Percentiles rank a stretch among this genome's conserved stretches.
Evolutionary conservation across 2,329 filamentous ascomycete species (phyloP).

Genomic region (Rhinocladiella similis): DNA sequence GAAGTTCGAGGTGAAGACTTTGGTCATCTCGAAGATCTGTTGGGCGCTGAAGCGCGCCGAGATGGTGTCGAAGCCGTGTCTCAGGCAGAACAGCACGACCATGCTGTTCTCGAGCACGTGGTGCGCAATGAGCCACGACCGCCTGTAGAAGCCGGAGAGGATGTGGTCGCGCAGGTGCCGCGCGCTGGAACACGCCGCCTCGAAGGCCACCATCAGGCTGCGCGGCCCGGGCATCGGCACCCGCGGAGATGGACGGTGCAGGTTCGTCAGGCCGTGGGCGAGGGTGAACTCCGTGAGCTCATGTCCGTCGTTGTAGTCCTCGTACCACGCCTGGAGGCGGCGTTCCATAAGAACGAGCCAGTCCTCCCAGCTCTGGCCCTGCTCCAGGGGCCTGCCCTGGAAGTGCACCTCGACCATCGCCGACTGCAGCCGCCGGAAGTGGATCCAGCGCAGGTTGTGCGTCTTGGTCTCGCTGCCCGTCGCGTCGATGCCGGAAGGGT

Average conservation of each 20-base stretch:
- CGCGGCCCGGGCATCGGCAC: conserved; percentile 27
- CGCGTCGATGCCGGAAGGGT: conserved; percentile 27
- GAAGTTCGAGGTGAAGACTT: conserved; percentile 36
- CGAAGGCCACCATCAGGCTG: conserved; percentile 32
- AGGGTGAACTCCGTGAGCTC: conserved; percentile 30
- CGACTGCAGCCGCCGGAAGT: conserved; percentile 31
- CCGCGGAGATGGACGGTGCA: conserved; percentile 31
- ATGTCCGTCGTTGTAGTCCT: conserved; percentile 31
- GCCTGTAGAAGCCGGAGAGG: conserved; percentile 30
- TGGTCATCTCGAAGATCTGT: conserved; percentile 37
- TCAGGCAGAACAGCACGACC: conserved; percentile 35
- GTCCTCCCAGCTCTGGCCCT: conserved; percentile 31
- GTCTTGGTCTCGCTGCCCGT: conserved; percentile 30
- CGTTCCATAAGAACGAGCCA: conserved; percentile 32
- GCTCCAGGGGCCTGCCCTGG: conserved; percentile 30
- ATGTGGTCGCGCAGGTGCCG: conserved; percentile 31
- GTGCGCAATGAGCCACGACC: conserved; percentile 32
- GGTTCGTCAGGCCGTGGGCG: conserved; percentile 29
- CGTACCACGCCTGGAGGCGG: conserved; percentile 29
- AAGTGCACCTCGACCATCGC: conserved; percentile 33
- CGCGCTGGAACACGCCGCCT: conserved; percentile 29
- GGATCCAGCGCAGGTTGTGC: conserved; percentile 29
- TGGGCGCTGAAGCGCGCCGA: conserved; percentile 30
- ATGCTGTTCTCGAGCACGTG: conserved; percentile 32
- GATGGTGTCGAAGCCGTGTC: conserved; percentile 35